Evolutionary conservation across 164 flowering plant genomes (phyloP).

Genomic region (Stephania yunnanensis): DNA sequence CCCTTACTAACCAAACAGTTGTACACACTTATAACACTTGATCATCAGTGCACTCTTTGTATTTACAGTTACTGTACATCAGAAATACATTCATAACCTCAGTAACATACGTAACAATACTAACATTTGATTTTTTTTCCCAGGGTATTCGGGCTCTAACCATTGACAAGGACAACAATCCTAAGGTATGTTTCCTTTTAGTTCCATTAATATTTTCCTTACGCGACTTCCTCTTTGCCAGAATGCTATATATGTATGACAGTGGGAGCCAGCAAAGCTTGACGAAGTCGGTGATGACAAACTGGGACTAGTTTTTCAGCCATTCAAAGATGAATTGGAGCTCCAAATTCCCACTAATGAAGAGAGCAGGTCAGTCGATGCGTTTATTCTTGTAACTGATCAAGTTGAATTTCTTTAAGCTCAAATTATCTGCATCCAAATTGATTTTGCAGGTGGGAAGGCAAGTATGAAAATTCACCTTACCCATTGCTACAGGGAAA

Average conservation of each 20-base stretch:
- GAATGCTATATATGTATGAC: slow-evolving; percentile 4
- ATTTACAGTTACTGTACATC: too few species aligned
- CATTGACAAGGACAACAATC: slow-evolving; percentile 84
- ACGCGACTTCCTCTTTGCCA: slow-evolving; percentile 1
- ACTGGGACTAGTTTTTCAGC: slow-evolving; percentile 52
- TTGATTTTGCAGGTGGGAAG: slow-evolving; percentile 53
- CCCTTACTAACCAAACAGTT: too few species aligned
- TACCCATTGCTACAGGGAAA: slow-evolving; percentile 24
- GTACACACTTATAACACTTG: too few species aligned
- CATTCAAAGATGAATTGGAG: slow-evolving; percentile 56
- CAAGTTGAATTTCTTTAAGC: background rate
- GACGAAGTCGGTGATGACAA: slow-evolving; percentile 46
- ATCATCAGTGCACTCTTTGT: too few species aligned
- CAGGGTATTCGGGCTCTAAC: slow-evolving; percentile 91
- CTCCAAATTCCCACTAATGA: slow-evolving; percentile 61
- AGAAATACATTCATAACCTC: too few species aligned
- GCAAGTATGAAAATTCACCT: slow-evolving; percentile 58
- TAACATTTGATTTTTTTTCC: background rate
- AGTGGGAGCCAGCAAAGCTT: slow-evolving; percentile 71
- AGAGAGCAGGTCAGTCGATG: slow-evolving; percentile 45
- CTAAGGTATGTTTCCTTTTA: slow-evolving; percentile 47
- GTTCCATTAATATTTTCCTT: background rate
- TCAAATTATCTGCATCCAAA: background rate
- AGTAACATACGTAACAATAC: too few species aligned
- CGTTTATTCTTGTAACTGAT: background rate